Base-by-base conservation (phyloP, 768 basidiomycete species). In the Hebeloma cylindrosporum region DNA sequence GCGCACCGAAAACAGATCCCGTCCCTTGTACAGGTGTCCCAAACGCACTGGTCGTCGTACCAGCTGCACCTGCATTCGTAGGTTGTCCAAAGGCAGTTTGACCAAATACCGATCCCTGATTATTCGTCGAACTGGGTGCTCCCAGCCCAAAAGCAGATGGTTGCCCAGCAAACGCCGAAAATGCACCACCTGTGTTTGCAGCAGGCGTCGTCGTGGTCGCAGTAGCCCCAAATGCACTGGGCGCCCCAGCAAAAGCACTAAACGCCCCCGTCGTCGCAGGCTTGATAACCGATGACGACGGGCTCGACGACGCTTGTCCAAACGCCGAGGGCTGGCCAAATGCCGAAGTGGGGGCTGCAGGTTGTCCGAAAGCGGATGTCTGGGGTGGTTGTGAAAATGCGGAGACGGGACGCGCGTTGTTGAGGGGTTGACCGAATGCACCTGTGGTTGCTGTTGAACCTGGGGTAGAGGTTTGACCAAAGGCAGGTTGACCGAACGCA, bases 211-310 rank as follows among this genome's bases (percentile, higher is more conserved):
- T 41, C 13, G 50, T 45, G 4, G 51, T 36, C 1, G 52, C 51
- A 29, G 47, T 49, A 14, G 54, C 45, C 1, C 63, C 71, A 32
- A 71, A 64, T 0, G 66, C 64, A 34, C 65, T 55, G 8, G 68
- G 53, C 10, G 65, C 60, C 28, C 56, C 58, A 6, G 66, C 60
- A 41, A 69, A 69, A 1, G 72, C 71, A 31, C 69, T 62, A 43
- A 83, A 83, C 2, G 76, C 77, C 2, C 79, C 78, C 4, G 73
- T 64, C n/a, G n/a, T n/a, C 3, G 73, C 68, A 4, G 79, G 73
- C 48, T 75, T 76, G 45, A 80, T 72, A 17, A 79, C 44, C 3
- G 66, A 65, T 3, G 69, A 62, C 58, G 60, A 50, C 1, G 34
- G 61, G 3, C 61, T 57, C 38, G 66, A 66, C 5, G 63, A 40